phyloP scores from a whole-genome alignment of 768 basidiomycete genomes.

The Rickenella mellea region DNA sequence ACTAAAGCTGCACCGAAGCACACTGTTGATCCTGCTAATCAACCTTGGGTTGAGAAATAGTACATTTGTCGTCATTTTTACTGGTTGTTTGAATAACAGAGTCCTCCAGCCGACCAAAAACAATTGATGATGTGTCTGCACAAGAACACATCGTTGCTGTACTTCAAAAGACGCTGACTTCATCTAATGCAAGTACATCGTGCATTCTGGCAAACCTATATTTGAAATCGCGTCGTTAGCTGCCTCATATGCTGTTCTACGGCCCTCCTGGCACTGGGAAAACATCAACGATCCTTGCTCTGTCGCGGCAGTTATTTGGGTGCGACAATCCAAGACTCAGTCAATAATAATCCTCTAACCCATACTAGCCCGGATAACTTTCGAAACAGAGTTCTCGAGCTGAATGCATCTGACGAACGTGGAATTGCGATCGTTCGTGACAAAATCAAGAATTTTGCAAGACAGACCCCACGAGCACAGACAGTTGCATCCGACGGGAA shows the following conservation, averaged over 20 bases:
- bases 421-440: constrained; percentile 96
- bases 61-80: constrained; percentile 24
- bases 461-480: constrained; percentile 82
- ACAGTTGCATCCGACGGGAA: constrained; percentile 64
- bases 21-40: constrained; percentile 43
- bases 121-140: constrained; percentile 94
- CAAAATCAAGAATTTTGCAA: constrained; percentile 97
- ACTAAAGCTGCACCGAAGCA: constrained; percentile 18
- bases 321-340: constrained; percentile 22
- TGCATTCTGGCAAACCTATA: neutral
- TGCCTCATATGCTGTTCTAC: constrained; percentile 99
- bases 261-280: constrained; percentile 99
- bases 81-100: neutral
- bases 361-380: constrained; percentile 82
- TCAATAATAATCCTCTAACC: neutral
- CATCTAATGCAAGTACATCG: constrained; percentile 64
- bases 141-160: constrained; percentile 96
- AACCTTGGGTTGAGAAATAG: constrained; percentile 99
- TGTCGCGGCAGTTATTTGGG: constrained; percentile 93
- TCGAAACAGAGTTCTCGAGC: constrained; percentile 82
- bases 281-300: constrained; percentile 93
- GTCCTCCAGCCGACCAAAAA: constrained; percentile 75
- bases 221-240: constrained; percentile 35
- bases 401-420: constrained; percentile 98
- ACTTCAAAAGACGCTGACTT: constrained; percentile 80